Base-by-base conservation (phyloP, 2,329 filamentous ascomycete genomes). In the Magnaporthiopsis poae region DNA sequence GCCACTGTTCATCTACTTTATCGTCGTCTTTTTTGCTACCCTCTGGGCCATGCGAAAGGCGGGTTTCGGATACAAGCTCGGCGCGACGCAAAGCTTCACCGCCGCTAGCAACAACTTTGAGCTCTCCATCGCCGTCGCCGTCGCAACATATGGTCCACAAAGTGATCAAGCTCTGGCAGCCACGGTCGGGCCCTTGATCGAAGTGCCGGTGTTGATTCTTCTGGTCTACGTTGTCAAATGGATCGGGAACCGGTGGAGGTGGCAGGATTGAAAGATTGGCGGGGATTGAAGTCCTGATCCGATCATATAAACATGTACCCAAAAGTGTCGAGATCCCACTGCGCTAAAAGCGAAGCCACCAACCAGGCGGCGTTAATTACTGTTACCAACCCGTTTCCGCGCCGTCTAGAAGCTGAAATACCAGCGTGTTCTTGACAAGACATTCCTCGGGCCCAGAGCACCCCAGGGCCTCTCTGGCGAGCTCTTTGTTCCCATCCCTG, bases 81-180 rank as follows among this genome's bases (percentile, higher is more conserved):
- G 35, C 35, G 35, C 84, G 13, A 94, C 91, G 1, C 91, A 96
- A 77, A 92, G 90, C 73, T 95, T 96, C 72, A 96, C 91, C 0
- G 93, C 91, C 0, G 90, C 91, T 0, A 96, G 92, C 75, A 96
- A 96, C 74, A 96, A 96, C 74, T 96, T 96, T 72, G 92, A 96
- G 79, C 79, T 96, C 31, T 91, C 92, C 0, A 96, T 96, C 77
- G 92, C 92, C 0, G 92, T 96, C 0, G 90, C 90, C 0, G 88
- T 96, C 3, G 89, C 92, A 0, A 89, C 89, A 0, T 96, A 90
- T 77, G 92, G 92, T 0, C 83, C 88, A 0, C 79, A 89, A 60
- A 94, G 90, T 71, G 87, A 92, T 64, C 88, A 96, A 76, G 92
- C 92, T 0, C 79, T 96, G 61, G 91, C 92, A 0, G 82, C 90